phyloP scores from a whole-genome alignment of 176 grass and related monocot species.

The Eragrostis nindensis region DNA sequence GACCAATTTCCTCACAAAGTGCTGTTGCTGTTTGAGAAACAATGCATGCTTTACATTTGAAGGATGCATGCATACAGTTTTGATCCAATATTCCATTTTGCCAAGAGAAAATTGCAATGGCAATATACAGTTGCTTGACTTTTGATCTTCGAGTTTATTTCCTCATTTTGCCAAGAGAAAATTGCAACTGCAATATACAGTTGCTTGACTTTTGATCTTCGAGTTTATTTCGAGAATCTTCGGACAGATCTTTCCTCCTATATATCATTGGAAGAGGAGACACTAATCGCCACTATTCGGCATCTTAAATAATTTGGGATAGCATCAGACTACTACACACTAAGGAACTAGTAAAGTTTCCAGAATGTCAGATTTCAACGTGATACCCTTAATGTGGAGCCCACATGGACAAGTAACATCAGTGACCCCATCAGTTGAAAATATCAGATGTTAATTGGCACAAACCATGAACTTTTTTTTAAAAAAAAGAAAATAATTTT shows the following conservation, averaged over 20 bases:
- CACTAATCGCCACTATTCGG: not conserved
- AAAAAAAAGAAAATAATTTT: not conserved
- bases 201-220: not conserved
- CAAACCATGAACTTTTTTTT: constrained; percentile 17
- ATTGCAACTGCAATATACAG: not conserved
- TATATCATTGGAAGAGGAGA: not conserved
- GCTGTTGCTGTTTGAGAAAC: not conserved
- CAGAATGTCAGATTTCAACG: constrained; percentile 23
- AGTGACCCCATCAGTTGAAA: not conserved
- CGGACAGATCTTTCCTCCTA: not conserved
- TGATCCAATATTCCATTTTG: not conserved
- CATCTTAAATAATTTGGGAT: not conserved
- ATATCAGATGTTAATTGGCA: constrained; percentile 19
- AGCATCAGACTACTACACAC: not conserved
- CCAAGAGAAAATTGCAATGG: not conserved
- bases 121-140: not conserved
- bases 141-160: not conserved
- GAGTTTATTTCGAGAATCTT: not conserved
- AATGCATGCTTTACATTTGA: not conserved
- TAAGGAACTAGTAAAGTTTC: not conserved
- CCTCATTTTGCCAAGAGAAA: not conserved
- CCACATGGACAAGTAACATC: constrained; percentile 1
- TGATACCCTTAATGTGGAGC: not conserved
- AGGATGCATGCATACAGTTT: not conserved
- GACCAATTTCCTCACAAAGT: not conserved